Percentiles rank a stretch among this genome's conserved stretches.
phyloP scores from a whole-genome alignment of 345 rosid genomes.

The Salix udensis region DNA sequence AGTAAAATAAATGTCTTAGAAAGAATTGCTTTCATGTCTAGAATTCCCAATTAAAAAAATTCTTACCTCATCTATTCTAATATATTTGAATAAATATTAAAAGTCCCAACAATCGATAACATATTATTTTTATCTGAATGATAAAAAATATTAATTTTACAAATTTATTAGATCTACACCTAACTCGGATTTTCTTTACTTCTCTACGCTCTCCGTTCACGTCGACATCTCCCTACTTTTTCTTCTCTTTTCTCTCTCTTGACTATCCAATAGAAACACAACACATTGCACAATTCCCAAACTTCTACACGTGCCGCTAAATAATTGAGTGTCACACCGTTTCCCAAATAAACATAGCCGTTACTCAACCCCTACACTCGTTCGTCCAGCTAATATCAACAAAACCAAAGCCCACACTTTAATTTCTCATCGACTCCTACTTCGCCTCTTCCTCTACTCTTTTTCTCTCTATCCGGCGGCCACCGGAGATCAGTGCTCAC shows the following conservation, averaged over 20 bases:
- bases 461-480: conserved; percentile 2
- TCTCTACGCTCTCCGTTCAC: neutral
- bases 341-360: neutral
- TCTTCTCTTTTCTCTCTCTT: neutral
- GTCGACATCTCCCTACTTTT: neutral
- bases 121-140: no score
- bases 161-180: neutral
- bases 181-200: neutral
- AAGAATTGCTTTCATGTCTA: no score
- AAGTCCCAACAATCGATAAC: no score
- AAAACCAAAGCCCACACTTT: neutral
- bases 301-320: neutral
- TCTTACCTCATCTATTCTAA: no score
- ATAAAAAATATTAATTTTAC: no score
- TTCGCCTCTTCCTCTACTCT: neutral
- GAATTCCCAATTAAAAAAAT: no score
- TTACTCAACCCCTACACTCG: neutral
- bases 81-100: no score
- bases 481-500: neutral
- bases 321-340: neutral
- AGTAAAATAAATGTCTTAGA: no score
- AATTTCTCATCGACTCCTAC: neutral
- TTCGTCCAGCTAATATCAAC: neutral
- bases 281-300: neutral
- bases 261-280: neutral